Evolutionary conservation across 352 stramenopile species (phyloP).

Genomic region (Phytophthora litchii): DNA sequence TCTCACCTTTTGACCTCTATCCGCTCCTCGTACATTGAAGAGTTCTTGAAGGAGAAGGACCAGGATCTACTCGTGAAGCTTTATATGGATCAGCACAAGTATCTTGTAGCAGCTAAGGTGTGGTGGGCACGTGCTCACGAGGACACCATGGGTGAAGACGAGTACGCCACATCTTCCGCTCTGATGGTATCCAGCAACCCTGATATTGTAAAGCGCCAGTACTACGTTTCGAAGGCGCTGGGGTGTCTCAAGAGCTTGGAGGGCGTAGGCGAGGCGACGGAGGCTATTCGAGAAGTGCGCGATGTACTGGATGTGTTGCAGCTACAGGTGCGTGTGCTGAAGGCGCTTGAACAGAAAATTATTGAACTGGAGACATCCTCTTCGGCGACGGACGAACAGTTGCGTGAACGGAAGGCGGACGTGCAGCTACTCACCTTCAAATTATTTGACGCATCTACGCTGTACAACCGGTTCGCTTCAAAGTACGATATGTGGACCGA

Average conservation of each 20-base stretch:
- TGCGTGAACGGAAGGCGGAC: conserved; percentile 59
- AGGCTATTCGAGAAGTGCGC: conserved; percentile 80
- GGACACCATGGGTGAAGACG: conserved; percentile 53
- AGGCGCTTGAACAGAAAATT: conserved; percentile 70
- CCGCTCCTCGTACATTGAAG: conserved; percentile 78
- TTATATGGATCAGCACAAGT: conserved; percentile 89
- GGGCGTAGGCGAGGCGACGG: conserved; percentile 66
- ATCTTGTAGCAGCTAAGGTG: conserved; percentile 81
- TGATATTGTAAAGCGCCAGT: conserved; percentile 82
- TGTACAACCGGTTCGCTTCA: conserved; percentile 88
- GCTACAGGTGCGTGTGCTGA: conserved; percentile 83
- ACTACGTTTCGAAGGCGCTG: conserved; percentile 81
- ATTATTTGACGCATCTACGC: conserved; percentile 75
- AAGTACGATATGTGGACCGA: conserved; percentile 90
- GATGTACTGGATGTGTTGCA: conserved; percentile 86
- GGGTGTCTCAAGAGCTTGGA: conserved; percentile 81
- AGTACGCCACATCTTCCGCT: conserved; percentile 36
- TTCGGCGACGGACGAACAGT: conserved; percentile 44
- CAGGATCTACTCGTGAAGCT: conserved; percentile 86
- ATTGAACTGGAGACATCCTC: conserved; percentile 67
- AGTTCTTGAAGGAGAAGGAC: conserved; percentile 84
- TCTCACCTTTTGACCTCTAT: conserved; percentile 63
- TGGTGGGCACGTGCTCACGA: conserved; percentile 82
- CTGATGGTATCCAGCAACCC: conserved; percentile 60
- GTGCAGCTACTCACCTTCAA: conserved; percentile 76